Evolutionary conservation across 2,329 filamentous ascomycete genomes (phyloP), one percentile per base, ranked within the genome.

Genomic region (Pseudogymnoascus sp.): DNA sequence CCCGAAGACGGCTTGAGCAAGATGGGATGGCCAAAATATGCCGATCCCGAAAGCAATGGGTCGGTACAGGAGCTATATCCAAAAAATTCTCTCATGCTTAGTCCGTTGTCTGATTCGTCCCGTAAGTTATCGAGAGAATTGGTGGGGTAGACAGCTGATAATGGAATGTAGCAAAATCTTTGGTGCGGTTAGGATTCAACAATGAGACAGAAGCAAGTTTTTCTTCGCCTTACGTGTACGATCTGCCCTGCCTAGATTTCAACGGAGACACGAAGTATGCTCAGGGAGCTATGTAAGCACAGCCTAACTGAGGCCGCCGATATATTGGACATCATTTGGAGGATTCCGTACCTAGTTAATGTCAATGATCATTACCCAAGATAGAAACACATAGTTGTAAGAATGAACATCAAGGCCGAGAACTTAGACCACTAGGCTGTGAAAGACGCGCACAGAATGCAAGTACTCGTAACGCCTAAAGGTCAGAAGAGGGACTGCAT

Each of bases 171-270:
- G 62, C 33, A 12, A 64, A 69, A 33, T 69, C 68, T 4, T 64
- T 73, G 5, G 65, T 71, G 30, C 67, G 68, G 3, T 38, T 73
- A 23, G 70, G 65, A 4, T 69, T 69, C 60, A 45, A 68, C 11
- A 68, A 67, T 41, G 55, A 64, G 22, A 41, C 63, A 1, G 67
- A 52, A 9, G 61, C 62, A n/a, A 60, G 49, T 6, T 65, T 71
- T 45, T 62, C 69, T 7, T 22, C 62, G 2, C 66, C 67, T 4
- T 23, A 12, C 16, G 49, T 62, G n/a, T 66, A 67, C 22, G 67
- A 72, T 55, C 25, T 61, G 8, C 63, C 60, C 4, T 72, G 69
- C 64, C 64, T 64, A 14, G 62, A 52, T 39, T 49, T 72, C 36
- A 58, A 67, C 7, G 67, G 67, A 9, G 65, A 67, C 55, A 67